phyloP scores from a whole-genome alignment of 2,329 filamentous ascomycete species.

The Pyricularia pennisetigena region DNA sequence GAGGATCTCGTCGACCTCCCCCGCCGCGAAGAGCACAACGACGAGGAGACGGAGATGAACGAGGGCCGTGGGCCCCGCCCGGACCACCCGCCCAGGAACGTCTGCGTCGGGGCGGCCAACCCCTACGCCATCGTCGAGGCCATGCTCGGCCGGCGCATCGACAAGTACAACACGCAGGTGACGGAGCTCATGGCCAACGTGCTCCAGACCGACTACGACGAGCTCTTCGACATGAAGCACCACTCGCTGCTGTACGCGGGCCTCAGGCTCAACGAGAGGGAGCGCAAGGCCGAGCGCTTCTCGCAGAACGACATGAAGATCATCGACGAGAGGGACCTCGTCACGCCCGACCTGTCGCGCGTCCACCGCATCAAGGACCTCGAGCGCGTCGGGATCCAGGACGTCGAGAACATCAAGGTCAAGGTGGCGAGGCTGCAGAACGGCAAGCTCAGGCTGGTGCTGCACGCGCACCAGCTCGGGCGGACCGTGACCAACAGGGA shows the following conservation, averaged over 20 bases:
- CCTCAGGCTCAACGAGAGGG: constrained; percentile 27
- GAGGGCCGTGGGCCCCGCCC: constrained; percentile 15
- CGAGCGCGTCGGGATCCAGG: constrained; percentile 27
- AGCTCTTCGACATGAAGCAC: constrained; percentile 35
- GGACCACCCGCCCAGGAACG: constrained; percentile 26
- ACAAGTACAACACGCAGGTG: constrained; percentile 20
- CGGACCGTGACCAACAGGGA: constrained; percentile 26
- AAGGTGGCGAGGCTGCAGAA: constrained; percentile 31
- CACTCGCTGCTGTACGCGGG: constrained; percentile 31
- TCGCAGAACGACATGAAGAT: constrained; percentile 28
- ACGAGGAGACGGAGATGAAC: constrained; percentile 15
- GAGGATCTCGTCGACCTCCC: constrained; percentile 18
- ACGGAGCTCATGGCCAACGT: constrained; percentile 27
- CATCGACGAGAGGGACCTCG: constrained; percentile 28
- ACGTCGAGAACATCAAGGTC: constrained; percentile 23
- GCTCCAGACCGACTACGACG: constrained; percentile 35
- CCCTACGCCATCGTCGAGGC: constrained; percentile 34
- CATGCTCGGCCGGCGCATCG: constrained; percentile 28
- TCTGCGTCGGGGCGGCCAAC: constrained; percentile 29
- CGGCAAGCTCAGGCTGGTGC: constrained; percentile 30
- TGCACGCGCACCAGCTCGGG: constrained; percentile 23
- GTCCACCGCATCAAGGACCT: constrained; percentile 26
- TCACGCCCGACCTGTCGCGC: constrained; percentile 30
- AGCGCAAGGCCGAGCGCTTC: constrained; percentile 25
- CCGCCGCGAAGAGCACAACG: constrained; percentile 2